These are phyloP conservation scores for Candida wancherniae DNA, from an alignment of 805 yeast species.

Conservation along the genomic window DNA sequence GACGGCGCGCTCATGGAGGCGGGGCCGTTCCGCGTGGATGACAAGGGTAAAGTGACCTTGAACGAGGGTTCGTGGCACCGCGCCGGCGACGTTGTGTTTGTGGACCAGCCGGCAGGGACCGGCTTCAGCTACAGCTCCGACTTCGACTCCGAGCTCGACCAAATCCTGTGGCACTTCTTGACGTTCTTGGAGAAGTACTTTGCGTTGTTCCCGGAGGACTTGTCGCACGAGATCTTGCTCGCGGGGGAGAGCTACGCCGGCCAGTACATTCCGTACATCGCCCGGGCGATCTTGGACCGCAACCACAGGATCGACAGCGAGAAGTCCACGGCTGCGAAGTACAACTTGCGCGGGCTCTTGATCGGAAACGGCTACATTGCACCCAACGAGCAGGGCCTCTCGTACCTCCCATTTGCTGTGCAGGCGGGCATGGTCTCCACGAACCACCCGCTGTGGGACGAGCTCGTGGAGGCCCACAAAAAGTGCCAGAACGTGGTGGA, in stretches of 20 bases:
- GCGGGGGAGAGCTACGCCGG: slow-evolving; percentile 99
- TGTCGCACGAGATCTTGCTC: slow-evolving; percentile 56
- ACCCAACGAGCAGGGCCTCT: slow-evolving; percentile 77
- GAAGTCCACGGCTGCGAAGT: slow-evolving; percentile 13
- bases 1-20: slow-evolving; percentile 93
- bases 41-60: slow-evolving; percentile 37
- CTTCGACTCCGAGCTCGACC: slow-evolving; percentile 49
- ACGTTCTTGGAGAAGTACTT: slow-evolving; percentile 63
- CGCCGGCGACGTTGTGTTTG: slow-evolving; percentile 70
- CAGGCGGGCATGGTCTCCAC: slow-evolving; percentile 51
- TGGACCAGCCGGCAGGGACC: slow-evolving; percentile 94
- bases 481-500: slow-evolving; percentile 52
- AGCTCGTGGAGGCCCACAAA: slow-evolving; percentile 48
- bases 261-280: slow-evolving; percentile 89
- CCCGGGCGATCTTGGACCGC: slow-evolving; percentile 51
- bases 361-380: slow-evolving; percentile 96
- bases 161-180: slow-evolving; percentile 60
- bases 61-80: slow-evolving; percentile 84
- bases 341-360: slow-evolving; percentile 58
- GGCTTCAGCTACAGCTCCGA: slow-evolving; percentile 71
- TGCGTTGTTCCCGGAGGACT: slow-evolving; percentile 68
- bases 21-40: slow-evolving; percentile 75
- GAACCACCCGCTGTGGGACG: slow-evolving; percentile 34
- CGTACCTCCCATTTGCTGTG: slow-evolving; percentile 68
- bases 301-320: slow-evolving; percentile 25